phyloP scores from a whole-genome alignment of 192 early-diverging fungal species.

The Neocallimastix lanati region DNA sequence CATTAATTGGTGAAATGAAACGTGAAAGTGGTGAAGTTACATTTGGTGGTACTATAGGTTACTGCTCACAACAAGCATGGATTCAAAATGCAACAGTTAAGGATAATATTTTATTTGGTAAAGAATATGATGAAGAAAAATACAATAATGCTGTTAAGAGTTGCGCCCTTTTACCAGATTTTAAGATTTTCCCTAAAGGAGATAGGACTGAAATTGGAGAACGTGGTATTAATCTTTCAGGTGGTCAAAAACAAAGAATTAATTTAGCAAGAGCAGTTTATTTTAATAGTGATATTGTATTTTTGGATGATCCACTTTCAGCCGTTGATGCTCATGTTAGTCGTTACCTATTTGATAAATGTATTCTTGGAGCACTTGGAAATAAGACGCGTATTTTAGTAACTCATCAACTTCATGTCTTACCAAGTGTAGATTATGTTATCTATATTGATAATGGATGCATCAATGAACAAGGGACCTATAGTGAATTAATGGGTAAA shows the following conservation, averaged over 20 bases:
- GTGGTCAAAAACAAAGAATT: too few relatives aligned
- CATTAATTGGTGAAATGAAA: constrained; percentile 68
- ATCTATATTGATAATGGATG: constrained; percentile 49
- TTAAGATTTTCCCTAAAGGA: constrained; percentile 65
- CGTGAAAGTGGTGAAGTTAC: constrained; percentile 29
- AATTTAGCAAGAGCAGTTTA: too few relatives aligned
- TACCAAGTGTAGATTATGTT: constrained; percentile 54
- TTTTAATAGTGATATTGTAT: too few relatives aligned
- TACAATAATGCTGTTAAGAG: constrained; percentile 66
- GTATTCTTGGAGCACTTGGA: constrained; percentile 44
- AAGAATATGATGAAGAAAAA: constrained; percentile 43
- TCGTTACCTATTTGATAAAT: constrained; percentile 51
- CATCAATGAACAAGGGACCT: constrained; percentile 47
- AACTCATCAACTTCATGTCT: too few relatives aligned
- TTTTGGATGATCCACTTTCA: constrained; percentile 72
- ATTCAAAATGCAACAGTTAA: too few relatives aligned
- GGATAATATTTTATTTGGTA: constrained; percentile 75
- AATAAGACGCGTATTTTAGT: constrained; percentile 69
- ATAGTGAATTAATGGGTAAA: constrained; percentile 33
- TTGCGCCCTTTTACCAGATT: constrained; percentile 70
- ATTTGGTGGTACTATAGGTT: constrained; percentile 49
- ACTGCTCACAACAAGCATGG: constrained; percentile 70
- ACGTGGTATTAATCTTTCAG: too few relatives aligned
- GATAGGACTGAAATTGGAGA: too few relatives aligned
- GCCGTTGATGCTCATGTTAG: constrained; percentile 67